These are phyloP conservation scores for Delphinella strobiligena DNA, from an alignment of 2,329 filamentous ascomycete genomes.

Conservation along the genomic window DNA sequence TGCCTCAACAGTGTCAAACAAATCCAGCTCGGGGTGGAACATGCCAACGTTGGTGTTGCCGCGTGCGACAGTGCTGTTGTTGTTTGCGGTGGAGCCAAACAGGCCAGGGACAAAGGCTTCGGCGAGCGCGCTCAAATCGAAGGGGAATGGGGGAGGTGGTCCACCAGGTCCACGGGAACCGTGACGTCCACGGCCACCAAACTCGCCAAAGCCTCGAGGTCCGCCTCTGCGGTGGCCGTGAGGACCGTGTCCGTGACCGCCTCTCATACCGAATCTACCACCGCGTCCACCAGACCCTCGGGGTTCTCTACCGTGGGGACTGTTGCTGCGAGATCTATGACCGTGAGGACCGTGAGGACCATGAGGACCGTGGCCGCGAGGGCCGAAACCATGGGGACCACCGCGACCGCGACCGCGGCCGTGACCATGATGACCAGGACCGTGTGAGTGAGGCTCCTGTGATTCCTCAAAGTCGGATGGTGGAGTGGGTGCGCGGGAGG, in stretches of 20 bases:
- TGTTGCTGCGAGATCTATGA: conserved; percentile 2
- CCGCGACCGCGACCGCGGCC: conserved; percentile 3
- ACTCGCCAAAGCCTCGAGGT: conserved; percentile 14
- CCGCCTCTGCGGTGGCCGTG: conserved; percentile 9
- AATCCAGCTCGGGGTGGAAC: conserved; percentile 55
- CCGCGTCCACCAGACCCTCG: not conserved
- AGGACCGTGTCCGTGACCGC: conserved; percentile 2
- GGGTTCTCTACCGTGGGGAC: conserved; percentile 1
- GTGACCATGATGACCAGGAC: conserved; percentile 10
- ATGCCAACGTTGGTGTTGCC: conserved; percentile 26
- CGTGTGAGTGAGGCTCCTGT: conserved; percentile 11
- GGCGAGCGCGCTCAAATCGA: conserved; percentile 9
- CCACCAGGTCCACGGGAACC: conserved; percentile 11
- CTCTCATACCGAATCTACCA: conserved; percentile 1
- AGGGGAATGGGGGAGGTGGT: conserved; percentile 4
- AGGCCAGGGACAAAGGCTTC: conserved; percentile 13
- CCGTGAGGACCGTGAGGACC: conserved; percentile 3
- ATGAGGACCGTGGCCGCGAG: conserved; percentile 2
- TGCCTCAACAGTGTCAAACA: conserved; percentile 55
- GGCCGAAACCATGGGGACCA: not conserved
- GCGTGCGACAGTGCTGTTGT: conserved; percentile 41
- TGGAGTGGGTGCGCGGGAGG: conserved; percentile 7
- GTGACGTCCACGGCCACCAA: conserved; percentile 17
- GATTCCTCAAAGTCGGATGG: conserved; percentile 16
- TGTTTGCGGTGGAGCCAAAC: conserved; percentile 19